Conservation (phyloP, 2,329 filamentous ascomycete species). For the Chaetomiaceae sp. region DNA sequence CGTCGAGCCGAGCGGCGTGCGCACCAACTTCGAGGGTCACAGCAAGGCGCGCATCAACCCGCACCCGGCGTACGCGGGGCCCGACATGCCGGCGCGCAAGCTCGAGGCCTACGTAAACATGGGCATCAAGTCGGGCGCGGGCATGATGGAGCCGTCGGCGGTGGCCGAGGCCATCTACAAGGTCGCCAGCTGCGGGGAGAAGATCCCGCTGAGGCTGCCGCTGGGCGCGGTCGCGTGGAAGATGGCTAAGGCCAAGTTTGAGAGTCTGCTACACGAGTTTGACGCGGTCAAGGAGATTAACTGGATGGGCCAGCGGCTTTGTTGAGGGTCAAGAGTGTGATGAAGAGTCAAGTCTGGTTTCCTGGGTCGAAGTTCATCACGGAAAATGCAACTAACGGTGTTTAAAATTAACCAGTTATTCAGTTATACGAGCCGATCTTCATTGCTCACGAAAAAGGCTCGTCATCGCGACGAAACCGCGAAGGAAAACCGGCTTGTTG, state of each 20-base stretch:
- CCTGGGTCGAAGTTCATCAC: too few species aligned
- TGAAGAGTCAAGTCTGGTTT: too few species aligned
- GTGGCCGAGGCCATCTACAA: slow-evolving; percentile 36
- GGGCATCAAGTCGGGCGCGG: slow-evolving; percentile 27
- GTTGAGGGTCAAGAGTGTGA: not conserved
- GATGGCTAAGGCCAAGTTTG: slow-evolving; percentile 17
- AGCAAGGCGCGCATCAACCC: slow-evolving; percentile 31
- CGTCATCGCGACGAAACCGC: too few species aligned
- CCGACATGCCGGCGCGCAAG: slow-evolving; percentile 33
- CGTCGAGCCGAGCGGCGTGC: slow-evolving; percentile 39
- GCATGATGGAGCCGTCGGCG: slow-evolving; percentile 29
- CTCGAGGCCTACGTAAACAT: slow-evolving; percentile 27
- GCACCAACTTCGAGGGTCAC: slow-evolving; percentile 34
- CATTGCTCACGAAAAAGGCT: too few species aligned
- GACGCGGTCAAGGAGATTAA: slow-evolving; percentile 18
- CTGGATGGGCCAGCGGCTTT: slow-evolving; percentile 15
- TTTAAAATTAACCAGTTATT: too few species aligned
- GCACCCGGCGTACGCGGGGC: slow-evolving; percentile 37
- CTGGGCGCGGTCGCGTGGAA: slow-evolving; percentile 36
- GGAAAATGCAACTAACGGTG: too few species aligned
- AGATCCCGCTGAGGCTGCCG: slow-evolving; percentile 40
- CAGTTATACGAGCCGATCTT: too few species aligned
- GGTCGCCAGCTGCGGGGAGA: slow-evolving; percentile 32
- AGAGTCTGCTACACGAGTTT: slow-evolving; percentile 13
- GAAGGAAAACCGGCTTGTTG: too few species aligned